A percentile compares a stretch with the other conserved stretches of the same genome.
These are phyloP conservation scores for Magnaporthiopsis rhizophila DNA, from an alignment of 2,329 filamentous ascomycete genomes.

Conservation along the genomic window DNA sequence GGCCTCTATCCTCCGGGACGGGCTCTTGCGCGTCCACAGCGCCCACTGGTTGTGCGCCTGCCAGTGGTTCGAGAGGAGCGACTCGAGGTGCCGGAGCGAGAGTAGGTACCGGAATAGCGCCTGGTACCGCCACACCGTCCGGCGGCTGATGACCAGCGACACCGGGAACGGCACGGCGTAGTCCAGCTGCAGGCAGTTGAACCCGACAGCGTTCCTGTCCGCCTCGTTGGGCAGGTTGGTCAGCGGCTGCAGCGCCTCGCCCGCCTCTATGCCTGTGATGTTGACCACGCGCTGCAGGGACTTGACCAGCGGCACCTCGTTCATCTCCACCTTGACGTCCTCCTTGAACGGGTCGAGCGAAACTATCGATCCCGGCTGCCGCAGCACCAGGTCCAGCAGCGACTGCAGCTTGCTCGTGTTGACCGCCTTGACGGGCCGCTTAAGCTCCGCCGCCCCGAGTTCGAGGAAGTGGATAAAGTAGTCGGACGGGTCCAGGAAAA, in stretches of 20 bases:
- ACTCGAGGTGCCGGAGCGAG: slow-evolving; percentile 82
- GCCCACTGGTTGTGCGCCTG: slow-evolving; percentile 75
- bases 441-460: slow-evolving; percentile 80
- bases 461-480: slow-evolving; percentile 98
- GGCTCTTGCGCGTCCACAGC: slow-evolving; percentile 76
- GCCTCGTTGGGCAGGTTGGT: slow-evolving; percentile 44
- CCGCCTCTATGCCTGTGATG: slow-evolving; percentile 90
- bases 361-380: slow-evolving; percentile 92
- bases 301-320: slow-evolving; percentile 85
- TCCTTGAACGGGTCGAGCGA: slow-evolving; percentile 96
- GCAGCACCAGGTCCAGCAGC: slow-evolving; percentile 86
- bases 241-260: slow-evolving; percentile 70
- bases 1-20: slow-evolving; percentile 65
- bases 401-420: slow-evolving; percentile 93
- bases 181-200: slow-evolving; percentile 88
- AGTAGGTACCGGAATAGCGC: slow-evolving; percentile 90
- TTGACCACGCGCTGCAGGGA: slow-evolving; percentile 95
- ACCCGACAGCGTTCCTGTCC: slow-evolving; percentile 75
- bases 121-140: slow-evolving; percentile 95
- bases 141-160: slow-evolving; percentile 88
- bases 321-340: slow-evolving; percentile 96
- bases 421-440: slow-evolving; percentile 82
- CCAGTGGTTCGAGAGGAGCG: slow-evolving; percentile 80
- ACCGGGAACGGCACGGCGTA: slow-evolving; percentile 92
- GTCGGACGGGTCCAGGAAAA: slow-evolving; percentile 95